phyloP scores from a whole-genome alignment of 2,329 filamentous ascomycete genomes.

The Ophioceras dolichostomum region DNA sequence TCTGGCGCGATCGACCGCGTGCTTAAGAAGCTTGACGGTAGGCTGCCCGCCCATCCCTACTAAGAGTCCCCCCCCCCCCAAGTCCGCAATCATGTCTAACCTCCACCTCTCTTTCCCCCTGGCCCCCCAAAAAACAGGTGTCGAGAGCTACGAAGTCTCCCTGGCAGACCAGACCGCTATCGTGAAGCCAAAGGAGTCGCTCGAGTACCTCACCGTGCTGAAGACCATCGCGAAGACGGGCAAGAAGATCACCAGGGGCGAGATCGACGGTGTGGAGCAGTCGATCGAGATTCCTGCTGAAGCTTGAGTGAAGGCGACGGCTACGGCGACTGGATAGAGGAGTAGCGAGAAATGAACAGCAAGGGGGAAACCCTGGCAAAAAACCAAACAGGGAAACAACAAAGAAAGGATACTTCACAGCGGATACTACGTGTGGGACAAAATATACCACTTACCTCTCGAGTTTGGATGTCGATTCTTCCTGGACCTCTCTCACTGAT shows the following conservation, averaged over 20 bases:
- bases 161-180: slow-evolving; percentile 77
- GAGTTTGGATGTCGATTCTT: too few species aligned
- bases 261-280: slow-evolving; percentile 52
- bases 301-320: not conserved
- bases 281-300: slow-evolving; percentile 32
- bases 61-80: slow-evolving; percentile 1
- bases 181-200: slow-evolving; percentile 54
- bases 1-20: slow-evolving; percentile 88
- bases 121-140: slow-evolving; percentile 41
- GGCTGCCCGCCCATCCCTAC: slow-evolving; percentile 15
- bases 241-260: slow-evolving; percentile 73
- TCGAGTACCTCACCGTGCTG: slow-evolving; percentile 72
- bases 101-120: not conserved
- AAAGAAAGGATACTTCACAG: too few species aligned
- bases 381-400: not conserved
- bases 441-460: too few species aligned
- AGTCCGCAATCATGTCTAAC: not conserved
- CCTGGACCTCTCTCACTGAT: too few species aligned
- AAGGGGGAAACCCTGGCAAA: not conserved
- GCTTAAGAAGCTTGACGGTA: slow-evolving; percentile 83
- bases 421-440: too few species aligned
- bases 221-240: slow-evolving; percentile 90
- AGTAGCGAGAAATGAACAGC: not conserved
- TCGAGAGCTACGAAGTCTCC: slow-evolving; percentile 77
- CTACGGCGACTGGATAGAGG: slow-evolving; percentile 10